A percentile compares a stretch with the other conserved stretches of the same genome.
These are phyloP conservation scores for Kwoniella europaea DNA, from an alignment of 768 basidiomycete genomes.

Conservation along the genomic window DNA sequence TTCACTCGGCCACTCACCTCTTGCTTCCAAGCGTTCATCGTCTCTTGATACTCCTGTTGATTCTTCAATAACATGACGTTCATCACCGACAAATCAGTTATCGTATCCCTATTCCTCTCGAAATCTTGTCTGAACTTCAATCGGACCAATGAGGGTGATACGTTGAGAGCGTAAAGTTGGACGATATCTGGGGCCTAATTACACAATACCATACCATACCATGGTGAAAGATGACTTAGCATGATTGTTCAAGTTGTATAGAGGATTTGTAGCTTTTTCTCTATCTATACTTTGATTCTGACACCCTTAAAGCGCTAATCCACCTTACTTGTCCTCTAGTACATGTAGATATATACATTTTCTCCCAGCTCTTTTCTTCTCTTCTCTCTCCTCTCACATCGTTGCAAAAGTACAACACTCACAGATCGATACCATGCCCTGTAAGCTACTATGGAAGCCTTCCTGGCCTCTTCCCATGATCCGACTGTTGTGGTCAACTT, in stretches of 20 bases:
- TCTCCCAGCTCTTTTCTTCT: neutral
- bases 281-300: too few relatives aligned
- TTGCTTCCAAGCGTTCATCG: conserved; percentile 92
- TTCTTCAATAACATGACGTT: conserved; percentile 85
- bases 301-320: too few relatives aligned
- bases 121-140: conserved; percentile 83
- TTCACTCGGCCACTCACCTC: conserved; percentile 52
- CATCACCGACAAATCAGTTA: conserved; percentile 79
- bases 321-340: too few relatives aligned
- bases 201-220: too few relatives aligned
- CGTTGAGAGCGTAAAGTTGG: conserved; percentile 76
- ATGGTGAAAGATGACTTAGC: too few relatives aligned
- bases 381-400: neutral
- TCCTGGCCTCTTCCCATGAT: conserved; percentile 66
- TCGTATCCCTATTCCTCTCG: conserved; percentile 75
- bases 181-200: conserved; percentile 87
- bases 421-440: conserved; percentile 92
- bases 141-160: conserved; percentile 77
- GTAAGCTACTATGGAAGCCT: conserved; percentile 77
- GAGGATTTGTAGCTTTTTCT: too few relatives aligned
- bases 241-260: too few relatives aligned
- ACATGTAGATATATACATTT: too few relatives aligned
- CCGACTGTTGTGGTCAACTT: conserved; percentile 68
- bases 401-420: conserved; percentile 50
- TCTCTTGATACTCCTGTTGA: conserved; percentile 88